Evolutionary conservation across 2,329 filamentous ascomycete genomes (phyloP).

Genomic region (Xylaria polymorpha): DNA sequence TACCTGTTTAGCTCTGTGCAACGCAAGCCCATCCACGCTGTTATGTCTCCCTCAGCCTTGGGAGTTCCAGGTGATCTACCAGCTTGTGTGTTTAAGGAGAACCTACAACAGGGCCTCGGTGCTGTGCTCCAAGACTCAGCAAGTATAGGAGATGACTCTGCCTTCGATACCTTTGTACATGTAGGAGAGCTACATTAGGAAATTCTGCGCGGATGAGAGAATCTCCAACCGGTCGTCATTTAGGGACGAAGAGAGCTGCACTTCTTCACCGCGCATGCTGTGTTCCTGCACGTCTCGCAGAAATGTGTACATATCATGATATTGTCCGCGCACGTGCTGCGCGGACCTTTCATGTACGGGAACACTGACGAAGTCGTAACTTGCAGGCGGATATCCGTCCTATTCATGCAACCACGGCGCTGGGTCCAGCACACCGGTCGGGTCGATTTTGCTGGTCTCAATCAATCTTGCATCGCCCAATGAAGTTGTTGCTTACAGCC

Average conservation of each 20-base stretch:
- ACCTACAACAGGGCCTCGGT: neutral
- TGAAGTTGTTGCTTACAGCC: constrained; percentile 1
- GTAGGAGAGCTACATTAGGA: constrained; percentile 23
- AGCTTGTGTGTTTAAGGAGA: neutral
- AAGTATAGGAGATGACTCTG: constrained; percentile 14
- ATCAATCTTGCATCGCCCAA: constrained; percentile 23
- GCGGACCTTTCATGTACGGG: constrained; percentile 16
- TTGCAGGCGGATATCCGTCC: constrained; percentile 28
- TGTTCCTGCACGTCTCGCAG: neutral
- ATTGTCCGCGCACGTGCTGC: constrained; percentile 25
- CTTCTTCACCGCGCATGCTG: constrained; percentile 11
- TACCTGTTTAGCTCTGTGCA: constrained; percentile 22
- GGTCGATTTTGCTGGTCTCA: neutral
- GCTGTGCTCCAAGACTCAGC: neutral
- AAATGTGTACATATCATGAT: constrained; percentile 2
- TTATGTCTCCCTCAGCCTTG: neutral
- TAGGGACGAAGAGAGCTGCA: neutral
- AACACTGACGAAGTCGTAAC: constrained; percentile 15
- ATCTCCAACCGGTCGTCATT: constrained; percentile 9
- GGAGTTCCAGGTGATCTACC: neutral
- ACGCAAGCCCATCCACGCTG: constrained; percentile 3
- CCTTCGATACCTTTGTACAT: neutral
- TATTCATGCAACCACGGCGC: constrained; percentile 28
- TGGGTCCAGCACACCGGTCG: constrained; percentile 13
- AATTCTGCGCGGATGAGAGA: constrained; percentile 25